A percentile compares a stretch with the other conserved stretches of the same genome.
Evolutionary conservation across 2,329 filamentous ascomycete species (phyloP).

Genomic region (Neonectria magnoliae): DNA sequence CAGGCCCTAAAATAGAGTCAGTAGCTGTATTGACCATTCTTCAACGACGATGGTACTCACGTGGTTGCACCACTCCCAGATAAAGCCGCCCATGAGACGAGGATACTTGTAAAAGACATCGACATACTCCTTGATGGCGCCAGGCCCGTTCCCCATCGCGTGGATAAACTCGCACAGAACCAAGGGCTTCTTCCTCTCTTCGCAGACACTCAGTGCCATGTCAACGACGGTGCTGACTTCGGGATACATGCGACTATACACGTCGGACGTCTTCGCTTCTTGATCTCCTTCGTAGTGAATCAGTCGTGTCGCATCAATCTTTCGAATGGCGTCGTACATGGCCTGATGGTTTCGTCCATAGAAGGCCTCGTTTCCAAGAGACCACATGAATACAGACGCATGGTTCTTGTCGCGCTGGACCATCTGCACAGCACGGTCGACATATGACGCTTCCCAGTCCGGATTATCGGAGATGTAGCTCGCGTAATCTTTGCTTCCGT

Average conservation of each 20-base stretch:
- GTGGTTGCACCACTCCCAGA: slow-evolving; percentile 73
- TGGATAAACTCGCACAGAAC: slow-evolving; percentile 65
- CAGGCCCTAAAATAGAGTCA: neutral
- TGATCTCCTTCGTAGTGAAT: slow-evolving; percentile 74
- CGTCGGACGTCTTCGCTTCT: slow-evolving; percentile 66
- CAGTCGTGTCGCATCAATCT: slow-evolving; percentile 40
- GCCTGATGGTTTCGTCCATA: slow-evolving; percentile 72
- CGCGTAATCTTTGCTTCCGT: slow-evolving; percentile 19
- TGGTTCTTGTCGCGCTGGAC: slow-evolving; percentile 76
- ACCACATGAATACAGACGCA: slow-evolving; percentile 74
- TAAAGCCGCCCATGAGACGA: slow-evolving; percentile 67
- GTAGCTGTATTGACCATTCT: neutral
- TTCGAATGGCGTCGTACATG: slow-evolving; percentile 15
- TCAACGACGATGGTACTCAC: neutral
- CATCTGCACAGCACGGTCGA: slow-evolving; percentile 71
- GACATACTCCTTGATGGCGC: slow-evolving; percentile 73
- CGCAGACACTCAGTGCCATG: neutral
- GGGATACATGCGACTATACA: slow-evolving; percentile 73
- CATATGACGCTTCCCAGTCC: slow-evolving; percentile 68
- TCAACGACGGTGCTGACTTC: slow-evolving; percentile 50
- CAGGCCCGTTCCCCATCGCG: slow-evolving; percentile 78
- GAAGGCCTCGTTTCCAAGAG: slow-evolving; percentile 76
- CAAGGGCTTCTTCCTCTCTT: slow-evolving; percentile 59
- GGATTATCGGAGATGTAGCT: slow-evolving; percentile 68
- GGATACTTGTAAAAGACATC: slow-evolving; percentile 68